These are phyloP conservation scores for Haplographium delicatum DNA, from an alignment of 495 filamentous ascomycete genomes.

Conservation along the genomic window DNA sequence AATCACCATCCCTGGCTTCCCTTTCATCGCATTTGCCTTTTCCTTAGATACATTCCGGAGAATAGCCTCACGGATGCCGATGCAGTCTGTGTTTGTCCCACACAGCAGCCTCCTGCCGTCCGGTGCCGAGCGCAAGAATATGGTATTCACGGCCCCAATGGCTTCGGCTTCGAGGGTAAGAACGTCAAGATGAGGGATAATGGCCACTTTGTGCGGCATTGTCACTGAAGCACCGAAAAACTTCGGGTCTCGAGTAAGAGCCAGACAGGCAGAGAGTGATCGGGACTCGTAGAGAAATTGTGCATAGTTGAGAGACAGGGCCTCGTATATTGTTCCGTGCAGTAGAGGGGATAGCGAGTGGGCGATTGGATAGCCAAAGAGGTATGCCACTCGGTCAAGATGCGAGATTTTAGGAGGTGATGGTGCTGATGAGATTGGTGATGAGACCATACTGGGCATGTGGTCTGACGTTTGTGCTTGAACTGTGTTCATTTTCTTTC, in stretches of 20 bases:
- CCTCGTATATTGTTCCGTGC: slow-evolving; percentile 58
- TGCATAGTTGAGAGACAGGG: slow-evolving; percentile 53
- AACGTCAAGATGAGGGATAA: slow-evolving; percentile 62
- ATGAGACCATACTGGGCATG: too few relatives aligned
- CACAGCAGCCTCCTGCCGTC: slow-evolving; percentile 42
- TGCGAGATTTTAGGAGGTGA: slow-evolving; percentile 23
- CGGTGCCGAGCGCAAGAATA: slow-evolving; percentile 51
- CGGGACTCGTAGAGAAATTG: slow-evolving; percentile 52
- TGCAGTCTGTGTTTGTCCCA: slow-evolving; percentile 73
- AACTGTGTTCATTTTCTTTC: too few relatives aligned
- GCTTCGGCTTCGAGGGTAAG: slow-evolving; percentile 61
- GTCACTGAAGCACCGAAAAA: slow-evolving; percentile 64
- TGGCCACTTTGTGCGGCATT: slow-evolving; percentile 70
- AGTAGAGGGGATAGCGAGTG: slow-evolving; percentile 69
- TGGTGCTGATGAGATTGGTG: too few relatives aligned
- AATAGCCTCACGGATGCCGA: slow-evolving; percentile 66
- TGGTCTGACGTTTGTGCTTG: too few relatives aligned
- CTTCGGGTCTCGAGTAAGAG: slow-evolving; percentile 43
- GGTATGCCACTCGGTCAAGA: slow-evolving; percentile 44
- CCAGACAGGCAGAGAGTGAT: slow-evolving; percentile 47
- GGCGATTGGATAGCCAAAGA: slow-evolving; percentile 48
- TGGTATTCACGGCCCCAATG: slow-evolving; percentile 69
- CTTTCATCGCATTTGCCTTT: slow-evolving; percentile 4
- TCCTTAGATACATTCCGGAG: slow-evolving; percentile 49
- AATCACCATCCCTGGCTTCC: slow-evolving; percentile 29